Conservation (phyloP, 768 basidiomycete species). For the Cyathus striatus region DNA sequence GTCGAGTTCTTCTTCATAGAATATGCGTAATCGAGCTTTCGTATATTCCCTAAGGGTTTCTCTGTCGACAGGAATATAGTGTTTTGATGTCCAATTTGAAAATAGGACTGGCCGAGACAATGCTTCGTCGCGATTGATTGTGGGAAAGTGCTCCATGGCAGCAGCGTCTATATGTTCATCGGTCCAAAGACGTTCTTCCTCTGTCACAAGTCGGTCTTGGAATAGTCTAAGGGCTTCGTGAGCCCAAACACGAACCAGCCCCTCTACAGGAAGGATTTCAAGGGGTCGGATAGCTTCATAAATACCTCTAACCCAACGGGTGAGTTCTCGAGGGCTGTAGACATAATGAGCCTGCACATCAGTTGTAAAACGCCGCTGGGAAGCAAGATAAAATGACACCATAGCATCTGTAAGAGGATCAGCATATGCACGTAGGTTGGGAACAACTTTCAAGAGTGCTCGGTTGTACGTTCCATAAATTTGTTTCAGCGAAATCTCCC, state of each 20-base stretch:
- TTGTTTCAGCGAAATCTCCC: conserved; percentile 93
- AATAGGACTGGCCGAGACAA: conserved; percentile 87
- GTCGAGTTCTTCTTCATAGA: conserved; percentile 98
- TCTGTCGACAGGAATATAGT: conserved; percentile 93
- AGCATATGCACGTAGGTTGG: conserved; percentile 87
- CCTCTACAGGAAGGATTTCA: conserved; percentile 91
- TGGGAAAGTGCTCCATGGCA: conserved; percentile 90
- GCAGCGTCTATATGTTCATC: conserved; percentile 84
- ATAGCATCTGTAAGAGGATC: conserved; percentile 96
- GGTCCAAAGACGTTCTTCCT: conserved; percentile 93
- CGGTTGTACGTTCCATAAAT: conserved; percentile 99
- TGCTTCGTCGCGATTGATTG: conserved; percentile 83
- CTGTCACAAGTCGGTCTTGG: conserved; percentile 92
- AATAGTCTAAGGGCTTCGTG: conserved; percentile 97
- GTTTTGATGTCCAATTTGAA: conserved; percentile 98
- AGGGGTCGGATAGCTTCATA: conserved; percentile 95
- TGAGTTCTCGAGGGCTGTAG: conserved; percentile 97
- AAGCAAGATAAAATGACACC: conserved; percentile 93
- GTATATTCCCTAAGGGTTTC: conserved; percentile 93
- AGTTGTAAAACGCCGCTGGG: conserved; percentile 91
- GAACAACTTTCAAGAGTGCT: conserved; percentile 91
- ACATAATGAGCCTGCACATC: conserved; percentile 99
- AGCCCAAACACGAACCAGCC: conserved; percentile 95
- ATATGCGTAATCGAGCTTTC: conserved; percentile 94
- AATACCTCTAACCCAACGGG: conserved; percentile 94